Evolutionary conservation across 805 yeast species (phyloP).

Genomic region (Vanderwaltozyma yarrowii): DNA sequence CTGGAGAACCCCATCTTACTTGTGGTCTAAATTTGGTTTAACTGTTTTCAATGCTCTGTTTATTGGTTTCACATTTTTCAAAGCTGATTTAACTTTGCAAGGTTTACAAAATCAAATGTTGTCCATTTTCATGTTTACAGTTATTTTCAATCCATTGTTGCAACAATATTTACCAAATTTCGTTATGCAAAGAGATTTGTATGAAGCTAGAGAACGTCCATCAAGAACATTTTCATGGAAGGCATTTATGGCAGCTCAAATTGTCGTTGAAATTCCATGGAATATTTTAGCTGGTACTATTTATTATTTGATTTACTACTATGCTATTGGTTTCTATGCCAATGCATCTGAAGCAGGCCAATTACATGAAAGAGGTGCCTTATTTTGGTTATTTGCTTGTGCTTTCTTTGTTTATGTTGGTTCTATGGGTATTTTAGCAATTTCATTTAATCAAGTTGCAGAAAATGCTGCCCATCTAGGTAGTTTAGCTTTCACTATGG

Average conservation of each 20-base stretch:
- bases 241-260: conserved; percentile 51
- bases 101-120: conserved; percentile 79
- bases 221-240: conserved; percentile 63
- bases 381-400: conserved; percentile 37
- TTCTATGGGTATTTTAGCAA: conserved; percentile 47
- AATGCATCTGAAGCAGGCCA: conserved; percentile 48
- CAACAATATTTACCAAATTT: conserved; percentile 58
- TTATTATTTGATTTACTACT: conserved; percentile 53
- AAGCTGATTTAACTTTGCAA: conserved; percentile 51
- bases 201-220: conserved; percentile 67
- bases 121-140: conserved; percentile 57
- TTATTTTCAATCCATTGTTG: conserved; percentile 43
- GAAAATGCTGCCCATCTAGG: conserved; percentile 58
- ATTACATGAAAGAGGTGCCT: conserved; percentile 45
- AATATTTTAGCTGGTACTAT: conserved; percentile 51
- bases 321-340: conserved; percentile 58
- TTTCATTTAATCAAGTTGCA: conserved; percentile 48
- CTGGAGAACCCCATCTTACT: conserved; percentile 56
- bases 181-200: conserved; percentile 51
- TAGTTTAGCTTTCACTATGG: conserved; percentile 48
- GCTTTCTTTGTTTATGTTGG: conserved; percentile 47
- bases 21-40: conserved; percentile 50
- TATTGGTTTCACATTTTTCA: conserved; percentile 67
- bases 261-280: conserved; percentile 60
- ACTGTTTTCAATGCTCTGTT: conserved; percentile 48